A percentile compares a stretch with the other conserved stretches of the same genome.
These are phyloP conservation scores for Solanum bulbocastanum DNA, from an alignment of 257 asterid species.

Conservation along the genomic window DNA sequence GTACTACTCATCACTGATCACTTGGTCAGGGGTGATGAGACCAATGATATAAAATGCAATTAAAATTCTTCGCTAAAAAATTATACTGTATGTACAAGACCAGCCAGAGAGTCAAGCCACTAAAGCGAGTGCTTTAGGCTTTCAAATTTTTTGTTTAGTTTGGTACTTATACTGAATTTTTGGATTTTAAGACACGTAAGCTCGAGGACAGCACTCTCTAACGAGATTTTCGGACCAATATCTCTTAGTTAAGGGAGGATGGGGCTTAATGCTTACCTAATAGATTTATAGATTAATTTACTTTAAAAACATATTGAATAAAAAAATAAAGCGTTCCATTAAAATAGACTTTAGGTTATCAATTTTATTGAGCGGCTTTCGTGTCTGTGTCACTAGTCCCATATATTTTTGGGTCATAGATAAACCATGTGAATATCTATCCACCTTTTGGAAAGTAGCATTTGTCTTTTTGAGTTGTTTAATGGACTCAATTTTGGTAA, in stretches of 20 bases:
- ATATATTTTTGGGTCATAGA: neutral
- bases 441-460: neutral
- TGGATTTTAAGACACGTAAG: rapidly evolving
- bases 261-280: no score
- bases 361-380: neutral
- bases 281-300: no score
- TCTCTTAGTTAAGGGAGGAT: neutral
- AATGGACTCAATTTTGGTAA: neutral
- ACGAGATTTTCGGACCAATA: no score
- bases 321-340: rapidly evolving
- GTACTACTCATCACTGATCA: neutral
- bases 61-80: neutral
- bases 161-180: neutral
- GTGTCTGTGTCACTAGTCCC: neutral
- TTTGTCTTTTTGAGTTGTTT: conserved; percentile 9
- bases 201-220: neutral
- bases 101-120: neutral
- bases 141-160: neutral
- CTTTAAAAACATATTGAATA: neutral
- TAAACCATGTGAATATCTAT: conserved; percentile 3
- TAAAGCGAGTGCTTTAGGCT: neutral
- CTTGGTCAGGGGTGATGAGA: neutral
- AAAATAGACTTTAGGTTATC: neutral
- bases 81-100: neutral
- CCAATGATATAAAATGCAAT: neutral